A percentile compares a stretch with the other conserved stretches of the same genome.
phyloP scores from a whole-genome alignment of 2,329 filamentous ascomycete species.

The Trichoderma atrobrunneum region DNA sequence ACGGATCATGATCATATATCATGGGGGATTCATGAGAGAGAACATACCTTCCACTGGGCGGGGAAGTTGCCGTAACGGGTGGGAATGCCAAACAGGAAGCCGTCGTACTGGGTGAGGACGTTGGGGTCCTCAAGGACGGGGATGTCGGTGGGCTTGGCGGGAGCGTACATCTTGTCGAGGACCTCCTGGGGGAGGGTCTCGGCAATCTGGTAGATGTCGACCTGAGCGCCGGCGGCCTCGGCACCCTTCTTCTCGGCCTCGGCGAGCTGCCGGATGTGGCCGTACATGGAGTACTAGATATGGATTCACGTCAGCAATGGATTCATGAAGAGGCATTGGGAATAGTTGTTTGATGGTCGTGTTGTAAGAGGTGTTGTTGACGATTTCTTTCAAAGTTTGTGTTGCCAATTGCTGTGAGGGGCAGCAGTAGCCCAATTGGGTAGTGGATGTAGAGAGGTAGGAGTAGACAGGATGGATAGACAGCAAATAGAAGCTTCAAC shows the following conservation, averaged over 20 bases:
- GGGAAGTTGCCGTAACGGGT: constrained; percentile 98
- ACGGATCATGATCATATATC: not conserved
- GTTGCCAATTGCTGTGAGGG: not conserved
- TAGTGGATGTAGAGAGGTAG: not conserved
- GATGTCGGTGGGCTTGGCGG: constrained; percentile 67
- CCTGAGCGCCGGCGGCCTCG: constrained; percentile 77
- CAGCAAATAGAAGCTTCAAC: constrained; percentile 35
- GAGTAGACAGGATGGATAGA: not conserved
- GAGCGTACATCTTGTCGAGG: constrained; percentile 86
- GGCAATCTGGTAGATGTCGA: constrained; percentile 79
- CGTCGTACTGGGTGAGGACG: constrained; percentile 74
- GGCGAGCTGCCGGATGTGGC: constrained; percentile 80
- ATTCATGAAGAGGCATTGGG: not conserved
- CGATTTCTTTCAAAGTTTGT: not conserved
- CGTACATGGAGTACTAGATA: constrained; percentile 86
- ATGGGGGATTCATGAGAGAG: no score
- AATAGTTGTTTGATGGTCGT: no score
- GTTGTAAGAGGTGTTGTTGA: not conserved
- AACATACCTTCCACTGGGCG: constrained; percentile 78
- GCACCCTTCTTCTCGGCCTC: constrained; percentile 90
- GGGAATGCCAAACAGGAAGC: constrained; percentile 88
- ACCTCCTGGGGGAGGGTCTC: constrained; percentile 88
- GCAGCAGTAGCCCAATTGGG: not conserved
- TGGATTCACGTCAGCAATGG: not conserved
- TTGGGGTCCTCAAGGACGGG: constrained; percentile 57